Conservation (phyloP, 495 filamentous ascomycete genomes). For the Tuber microsphaerosporum region DNA sequence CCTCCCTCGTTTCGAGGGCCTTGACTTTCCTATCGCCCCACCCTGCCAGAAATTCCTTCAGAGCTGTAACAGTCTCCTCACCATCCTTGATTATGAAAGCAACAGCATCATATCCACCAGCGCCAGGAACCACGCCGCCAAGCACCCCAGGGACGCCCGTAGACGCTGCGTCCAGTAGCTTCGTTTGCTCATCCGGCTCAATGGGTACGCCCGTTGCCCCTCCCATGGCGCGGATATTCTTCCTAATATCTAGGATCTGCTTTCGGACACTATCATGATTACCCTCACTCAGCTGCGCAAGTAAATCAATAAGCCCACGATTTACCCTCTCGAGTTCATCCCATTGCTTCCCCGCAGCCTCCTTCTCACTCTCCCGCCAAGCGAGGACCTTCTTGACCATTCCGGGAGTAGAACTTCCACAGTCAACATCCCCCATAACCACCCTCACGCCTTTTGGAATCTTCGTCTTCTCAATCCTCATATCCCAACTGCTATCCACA, state of each 20-base stretch:
- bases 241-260: constrained; percentile 44
- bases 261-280: constrained; percentile 25
- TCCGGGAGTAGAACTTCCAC: constrained; percentile 82
- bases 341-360: constrained; percentile 66
- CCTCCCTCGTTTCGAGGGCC: constrained; percentile 73
- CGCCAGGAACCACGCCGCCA: constrained; percentile 88
- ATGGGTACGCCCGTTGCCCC: constrained; percentile 69
- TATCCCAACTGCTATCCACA: constrained; percentile 72
- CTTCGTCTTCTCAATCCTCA: constrained; percentile 42
- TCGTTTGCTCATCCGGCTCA: constrained; percentile 79
- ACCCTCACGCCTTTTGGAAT: constrained; percentile 63
- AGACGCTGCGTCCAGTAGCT: constrained; percentile 64
- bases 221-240: constrained; percentile 68
- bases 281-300: constrained; percentile 46
- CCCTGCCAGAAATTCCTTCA: constrained; percentile 56
- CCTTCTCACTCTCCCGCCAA: constrained; percentile 65
- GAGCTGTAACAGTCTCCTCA: constrained; percentile 54
- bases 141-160: constrained; percentile 67
- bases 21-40: constrained; percentile 65
- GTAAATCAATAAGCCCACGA: constrained; percentile 58
- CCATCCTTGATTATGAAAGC: constrained; percentile 72
- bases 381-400: constrained; percentile 88
- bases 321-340: constrained; percentile 64
- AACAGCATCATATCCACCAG: constrained; percentile 89
- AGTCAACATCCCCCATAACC: constrained; percentile 92